Evolutionary conservation across 495 filamentous ascomycete species (phyloP).

Genomic region (Jackrogersella multiformis): DNA sequence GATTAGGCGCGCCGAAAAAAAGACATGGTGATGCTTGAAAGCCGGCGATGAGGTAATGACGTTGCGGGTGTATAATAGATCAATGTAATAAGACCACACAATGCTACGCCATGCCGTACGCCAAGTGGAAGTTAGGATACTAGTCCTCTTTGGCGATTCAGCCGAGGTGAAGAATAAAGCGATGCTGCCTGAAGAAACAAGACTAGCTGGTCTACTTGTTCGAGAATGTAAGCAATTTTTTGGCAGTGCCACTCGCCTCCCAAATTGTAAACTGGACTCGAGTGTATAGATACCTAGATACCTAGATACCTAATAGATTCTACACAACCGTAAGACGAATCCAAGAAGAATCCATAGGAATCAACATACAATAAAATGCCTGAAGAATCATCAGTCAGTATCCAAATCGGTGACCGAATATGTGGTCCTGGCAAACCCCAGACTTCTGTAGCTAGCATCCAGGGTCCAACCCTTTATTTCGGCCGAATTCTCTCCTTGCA

Average conservation of each 20-base stretch:
- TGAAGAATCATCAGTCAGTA: constrained; percentile 28
- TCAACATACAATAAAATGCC: constrained; percentile 18
- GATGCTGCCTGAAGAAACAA: constrained; percentile 19
- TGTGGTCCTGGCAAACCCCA: not conserved
- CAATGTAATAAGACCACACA: constrained; percentile 13
- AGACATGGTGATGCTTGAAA: constrained; percentile 18
- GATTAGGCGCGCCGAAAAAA: constrained; percentile 18
- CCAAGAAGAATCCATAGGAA: too few relatives aligned
- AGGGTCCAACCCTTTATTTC: constrained; percentile 11
- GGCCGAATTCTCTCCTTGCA: constrained; percentile 28
- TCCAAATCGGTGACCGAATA: constrained; percentile 35
- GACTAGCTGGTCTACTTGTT: constrained; percentile 7
- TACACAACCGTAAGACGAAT: constrained; percentile 10
- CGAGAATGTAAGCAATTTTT: constrained; percentile 12
- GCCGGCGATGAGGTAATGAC: constrained; percentile 29
- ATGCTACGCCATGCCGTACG: constrained; percentile 20
- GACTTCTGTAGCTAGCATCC: constrained; percentile 9
- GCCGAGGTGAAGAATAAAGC: constrained; percentile 23
- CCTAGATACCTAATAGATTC: constrained; percentile 1
- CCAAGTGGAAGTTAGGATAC: constrained; percentile 24
- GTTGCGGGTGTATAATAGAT: constrained; percentile 7
- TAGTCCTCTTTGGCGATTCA: constrained; percentile 39
- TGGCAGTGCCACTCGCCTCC: constrained; percentile 9
- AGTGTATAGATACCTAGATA: constrained; percentile 28
- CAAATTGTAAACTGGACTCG: constrained; percentile 16